Conservation (phyloP, 2,329 filamentous ascomycete species). For the Curvularia lunata region DNA sequence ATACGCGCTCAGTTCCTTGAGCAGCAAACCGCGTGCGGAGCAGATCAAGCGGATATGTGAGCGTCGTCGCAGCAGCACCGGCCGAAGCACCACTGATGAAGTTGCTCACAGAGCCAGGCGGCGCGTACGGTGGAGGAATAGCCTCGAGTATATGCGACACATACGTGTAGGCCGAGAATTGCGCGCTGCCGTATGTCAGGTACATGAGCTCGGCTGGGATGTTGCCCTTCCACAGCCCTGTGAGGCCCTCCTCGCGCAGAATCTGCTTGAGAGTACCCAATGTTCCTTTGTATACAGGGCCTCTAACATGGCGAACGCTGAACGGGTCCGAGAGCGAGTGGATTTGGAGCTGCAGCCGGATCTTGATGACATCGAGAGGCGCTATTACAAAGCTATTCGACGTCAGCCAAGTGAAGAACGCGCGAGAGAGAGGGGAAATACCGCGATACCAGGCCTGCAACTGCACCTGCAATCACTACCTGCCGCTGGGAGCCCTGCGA, state of each 20-base stretch:
- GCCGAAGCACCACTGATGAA: slow-evolving; percentile 85
- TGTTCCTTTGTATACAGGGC: slow-evolving; percentile 73
- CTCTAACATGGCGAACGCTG: slow-evolving; percentile 57
- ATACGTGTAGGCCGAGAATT: slow-evolving; percentile 88
- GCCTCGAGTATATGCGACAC: slow-evolving; percentile 70
- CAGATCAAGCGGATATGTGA: slow-evolving; percentile 92
- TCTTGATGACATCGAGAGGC: slow-evolving; percentile 97
- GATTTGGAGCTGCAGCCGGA: slow-evolving; percentile 91
- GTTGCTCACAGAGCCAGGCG: slow-evolving; percentile 74
- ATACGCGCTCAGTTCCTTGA: slow-evolving; percentile 82
- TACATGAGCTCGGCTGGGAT: slow-evolving; percentile 95
- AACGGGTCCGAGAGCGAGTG: slow-evolving; percentile 80
- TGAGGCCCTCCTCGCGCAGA: slow-evolving; percentile 78
- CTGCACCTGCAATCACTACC: slow-evolving; percentile 69
- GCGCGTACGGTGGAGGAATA: slow-evolving; percentile 51
- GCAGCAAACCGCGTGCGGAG: slow-evolving; percentile 96
- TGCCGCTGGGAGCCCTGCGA: slow-evolving; percentile 68
- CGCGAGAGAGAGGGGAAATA: slow-evolving; percentile 50
- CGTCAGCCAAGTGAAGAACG: slow-evolving; percentile 7
- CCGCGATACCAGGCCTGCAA: slow-evolving; percentile 88
- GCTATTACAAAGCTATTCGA: slow-evolving; percentile 81
- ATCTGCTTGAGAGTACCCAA: slow-evolving; percentile 78
- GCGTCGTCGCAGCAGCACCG: slow-evolving; percentile 79
- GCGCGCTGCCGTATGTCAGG: slow-evolving; percentile 83
- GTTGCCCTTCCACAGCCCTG: slow-evolving; percentile 95